A percentile compares a stretch with the other conserved stretches of the same genome.
These are phyloP conservation scores for Emericellopsis atlantica DNA, from an alignment of 2,329 filamentous ascomycete genomes.

Conservation along the genomic window DNA sequence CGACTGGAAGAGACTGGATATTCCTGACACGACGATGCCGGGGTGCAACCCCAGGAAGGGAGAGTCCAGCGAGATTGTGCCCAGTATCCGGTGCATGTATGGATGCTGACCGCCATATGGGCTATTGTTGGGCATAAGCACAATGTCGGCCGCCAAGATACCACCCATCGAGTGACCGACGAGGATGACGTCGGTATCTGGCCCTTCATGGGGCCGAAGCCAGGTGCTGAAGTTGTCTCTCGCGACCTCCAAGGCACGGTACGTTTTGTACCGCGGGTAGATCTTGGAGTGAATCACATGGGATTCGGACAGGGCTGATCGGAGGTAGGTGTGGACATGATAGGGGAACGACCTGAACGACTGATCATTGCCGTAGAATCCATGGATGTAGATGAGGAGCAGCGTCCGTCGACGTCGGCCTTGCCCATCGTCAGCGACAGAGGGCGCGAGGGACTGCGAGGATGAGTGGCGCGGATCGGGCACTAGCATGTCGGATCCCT, in stretches of 20 bases:
- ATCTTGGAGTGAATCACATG: conserved; percentile 81
- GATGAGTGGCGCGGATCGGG: conserved; percentile 36
- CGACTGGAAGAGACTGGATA: conserved; percentile 61
- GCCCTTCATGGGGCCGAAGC: conserved; percentile 64
- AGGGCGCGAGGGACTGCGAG: conserved; percentile 19
- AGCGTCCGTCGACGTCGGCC: conserved; percentile 37
- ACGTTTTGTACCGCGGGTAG: conserved; percentile 69
- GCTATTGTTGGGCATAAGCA: conserved; percentile 37
- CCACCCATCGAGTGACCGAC: conserved; percentile 88
- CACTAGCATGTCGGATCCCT: background rate
- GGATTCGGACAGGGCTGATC: conserved; percentile 51
- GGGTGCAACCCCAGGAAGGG: conserved; percentile 85
- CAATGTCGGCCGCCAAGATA: conserved; percentile 67
- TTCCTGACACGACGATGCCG: conserved; percentile 70
- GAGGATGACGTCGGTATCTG: conserved; percentile 65
- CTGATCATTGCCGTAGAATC: conserved; percentile 79
- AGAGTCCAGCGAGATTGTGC: conserved; percentile 71
- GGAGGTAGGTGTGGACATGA: conserved; percentile 68
- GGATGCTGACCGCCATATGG: conserved; percentile 19
- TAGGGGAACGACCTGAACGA: conserved; percentile 82
- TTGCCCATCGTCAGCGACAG: conserved; percentile 3
- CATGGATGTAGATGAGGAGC: conserved; percentile 75
- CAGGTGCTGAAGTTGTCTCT: conserved; percentile 75
- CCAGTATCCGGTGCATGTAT: conserved; percentile 65
- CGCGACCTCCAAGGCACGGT: conserved; percentile 58